Conservation (phyloP, 1,284 basidiomycete genomes). For the Thecaphora thlaspeos region DNA sequence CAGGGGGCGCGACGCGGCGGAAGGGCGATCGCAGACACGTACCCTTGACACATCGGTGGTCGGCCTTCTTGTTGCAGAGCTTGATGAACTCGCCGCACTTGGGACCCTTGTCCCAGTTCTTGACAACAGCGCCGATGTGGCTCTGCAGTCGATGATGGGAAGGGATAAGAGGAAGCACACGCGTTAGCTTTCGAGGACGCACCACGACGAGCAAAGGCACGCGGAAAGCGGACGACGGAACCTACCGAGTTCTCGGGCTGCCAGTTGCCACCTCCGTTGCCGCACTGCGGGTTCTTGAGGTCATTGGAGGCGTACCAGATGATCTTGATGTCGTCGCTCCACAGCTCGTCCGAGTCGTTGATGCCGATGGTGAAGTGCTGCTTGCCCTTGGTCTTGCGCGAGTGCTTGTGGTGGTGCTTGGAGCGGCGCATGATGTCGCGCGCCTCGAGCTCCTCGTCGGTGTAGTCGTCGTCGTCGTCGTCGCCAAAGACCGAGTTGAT, state of each 20-base stretch:
- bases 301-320: slow-evolving; percentile 54
- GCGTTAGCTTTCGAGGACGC: no score
- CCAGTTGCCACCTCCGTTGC: slow-evolving; percentile 43
- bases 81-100: slow-evolving; percentile 54
- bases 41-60: slow-evolving; percentile 24
- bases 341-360: slow-evolving; percentile 14
- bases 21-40: no score
- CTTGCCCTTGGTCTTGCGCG: slow-evolving; percentile 7
- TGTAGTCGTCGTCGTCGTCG: slow-evolving; percentile 38
- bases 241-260: slow-evolving; percentile 34
- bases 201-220: no score
- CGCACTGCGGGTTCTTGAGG: slow-evolving; percentile 49
- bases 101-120: slow-evolving; percentile 36
- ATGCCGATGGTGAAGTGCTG: slow-evolving; percentile 28
- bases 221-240: no score
- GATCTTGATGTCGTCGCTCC: slow-evolving; percentile 28
- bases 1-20: no score
- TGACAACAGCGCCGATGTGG: slow-evolving; percentile 51
- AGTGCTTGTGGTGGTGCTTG: slow-evolving; percentile 34
- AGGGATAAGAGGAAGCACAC: not conserved
- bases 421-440: slow-evolving; percentile 21
- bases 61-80: slow-evolving; percentile 43
- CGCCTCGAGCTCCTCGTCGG: slow-evolving; percentile 20
- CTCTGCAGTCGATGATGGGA: slow-evolving; percentile 2
- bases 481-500: slow-evolving; percentile 45